Evolutionary conservation across 2,329 filamentous ascomycete species (phyloP), one percentile per base, ranked within the genome.

Genomic region (Aspergillaceae sp.): DNA sequence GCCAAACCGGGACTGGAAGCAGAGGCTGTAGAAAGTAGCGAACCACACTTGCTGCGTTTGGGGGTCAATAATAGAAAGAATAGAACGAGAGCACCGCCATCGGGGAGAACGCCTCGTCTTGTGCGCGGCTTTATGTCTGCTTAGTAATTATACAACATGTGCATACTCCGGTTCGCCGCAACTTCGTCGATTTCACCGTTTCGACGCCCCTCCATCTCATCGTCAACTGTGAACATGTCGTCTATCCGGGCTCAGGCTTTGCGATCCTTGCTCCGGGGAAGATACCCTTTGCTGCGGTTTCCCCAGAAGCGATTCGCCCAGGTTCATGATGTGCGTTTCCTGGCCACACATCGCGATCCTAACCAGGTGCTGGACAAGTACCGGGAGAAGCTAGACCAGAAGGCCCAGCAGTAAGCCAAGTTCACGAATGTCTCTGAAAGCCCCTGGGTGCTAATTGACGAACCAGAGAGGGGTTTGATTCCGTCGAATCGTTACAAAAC

Each of bases 261-360:
- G 35, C 76, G 77, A 35, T 69, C 74, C 48, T 56, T 79, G 30
- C 46, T 68, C 7, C 60, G 62, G 32, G 54, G 51, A 10, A 56
- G 54, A 5, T 53, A 53, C 4, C 57, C 58, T 10, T 58, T 67
- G 5, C 52, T 61, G 42, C 59, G 61, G 2, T 40, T 42, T 11
- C 60, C 64, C 45, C 91, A 96, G 67, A 80, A 84, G 46, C 82
- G 90, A 64, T 94, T 87, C 85, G 91, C 91, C 2, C 87, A 87
- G 59, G 89, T 96, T 29, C 87, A 94, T 67, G 87, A 96, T 67
- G 83, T 94, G 41, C 87, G 90, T 53, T 94, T 91, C 74, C 78
- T 95, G 40, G 85, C 85, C 50, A 92, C 88, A 10, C 86, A 89
- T 51, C 79, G 80, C 48, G 73, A 80, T 47, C 76, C 83, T 41